Base-by-base conservation (phyloP, 352 stramenopile species). In the Phytopythium delawarense region DNA sequence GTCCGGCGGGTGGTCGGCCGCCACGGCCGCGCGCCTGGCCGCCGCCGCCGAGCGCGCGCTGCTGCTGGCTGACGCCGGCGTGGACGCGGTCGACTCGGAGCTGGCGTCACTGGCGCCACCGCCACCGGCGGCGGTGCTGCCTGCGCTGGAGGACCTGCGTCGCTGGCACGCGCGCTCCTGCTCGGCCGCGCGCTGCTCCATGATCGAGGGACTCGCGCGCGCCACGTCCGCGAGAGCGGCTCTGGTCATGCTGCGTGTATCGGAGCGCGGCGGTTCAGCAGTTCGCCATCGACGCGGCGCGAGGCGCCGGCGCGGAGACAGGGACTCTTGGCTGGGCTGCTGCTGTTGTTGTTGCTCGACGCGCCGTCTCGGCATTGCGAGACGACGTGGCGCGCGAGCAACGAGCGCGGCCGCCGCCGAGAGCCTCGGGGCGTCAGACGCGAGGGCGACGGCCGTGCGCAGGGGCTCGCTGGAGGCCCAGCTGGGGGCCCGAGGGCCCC, bases 1-100 rank as follows among this genome's bases (percentile, higher is more conserved):
- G 30, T 76, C 57, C 20, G 65, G 63, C 34, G 68, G 68, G 50
- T 75, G 68, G 25, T 65, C 68, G 16, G 64, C 57, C 28, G 68
- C 45, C 2, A 72, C 51, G 1, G 68, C 45, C 16, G 50, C 30
- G 12, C 51, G 30, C 49, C 8, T 49, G 60, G 32, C 68, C 46
- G 30, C 30, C 13, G 46, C 57, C 1, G 51, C 51, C 15, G 51
- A 23, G 11, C 28, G 23, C 30, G 51, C 50, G 59, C 61, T 75
- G 16, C 65, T 63, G 34, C 34, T 39, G 34, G 58, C 61, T 39
- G 64, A 70, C 25, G 48, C 18, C 16, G 67, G 44, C 7, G 34
- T 39, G 34, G 34, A 39, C 34, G 34, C 34, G 34, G 34, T 39
- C 13, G 56, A 12, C 56, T 30, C 7, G 39, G n/a, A 21, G 48